A percentile compares a stretch with the other conserved stretches of the same genome.
Evolutionary conservation across 441 rosid species (phyloP).

Genomic region (Pelargonium citronellum): DNA sequence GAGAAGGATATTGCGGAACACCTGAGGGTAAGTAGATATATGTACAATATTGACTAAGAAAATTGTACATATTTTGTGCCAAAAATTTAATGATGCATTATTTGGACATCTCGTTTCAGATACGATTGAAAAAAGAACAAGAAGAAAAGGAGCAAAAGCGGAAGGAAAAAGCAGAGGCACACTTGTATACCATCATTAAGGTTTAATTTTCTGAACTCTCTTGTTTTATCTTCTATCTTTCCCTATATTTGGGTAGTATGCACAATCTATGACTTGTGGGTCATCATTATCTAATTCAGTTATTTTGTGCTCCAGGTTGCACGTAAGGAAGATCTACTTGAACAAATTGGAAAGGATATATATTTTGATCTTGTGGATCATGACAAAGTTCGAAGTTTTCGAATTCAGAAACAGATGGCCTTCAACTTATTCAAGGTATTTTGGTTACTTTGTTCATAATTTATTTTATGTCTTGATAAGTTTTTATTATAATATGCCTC

Average conservation of each 20-base stretch:
- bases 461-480: not conserved
- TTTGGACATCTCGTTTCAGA: conserved; percentile 37
- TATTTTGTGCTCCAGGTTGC: conserved; percentile 54
- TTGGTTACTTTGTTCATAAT: not conserved
- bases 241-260: conserved; percentile 45
- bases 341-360: conserved; percentile 74
- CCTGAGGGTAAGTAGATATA: conserved; percentile 55
- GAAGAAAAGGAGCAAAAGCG: conserved; percentile 84
- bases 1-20: conserved; percentile 97
- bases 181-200: conserved; percentile 90
- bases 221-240: conserved; percentile 5
- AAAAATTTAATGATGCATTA: not conserved
- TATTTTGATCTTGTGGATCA: conserved; percentile 77
- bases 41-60: not conserved
- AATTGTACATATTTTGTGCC: not conserved
- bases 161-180: conserved; percentile 81
- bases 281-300: conserved; percentile 37
- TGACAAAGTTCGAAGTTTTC: conserved; percentile 66
- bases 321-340: conserved; percentile 75
- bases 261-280: not conserved
- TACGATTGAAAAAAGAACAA: conserved; percentile 86
- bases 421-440: conserved; percentile 60
- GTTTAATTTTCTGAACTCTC: conserved; percentile 25
- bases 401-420: conserved; percentile 61
- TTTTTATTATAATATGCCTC: not conserved